Base-by-base conservation (phyloP, 305 asterid species). In the Fraxinus latifolia region DNA sequence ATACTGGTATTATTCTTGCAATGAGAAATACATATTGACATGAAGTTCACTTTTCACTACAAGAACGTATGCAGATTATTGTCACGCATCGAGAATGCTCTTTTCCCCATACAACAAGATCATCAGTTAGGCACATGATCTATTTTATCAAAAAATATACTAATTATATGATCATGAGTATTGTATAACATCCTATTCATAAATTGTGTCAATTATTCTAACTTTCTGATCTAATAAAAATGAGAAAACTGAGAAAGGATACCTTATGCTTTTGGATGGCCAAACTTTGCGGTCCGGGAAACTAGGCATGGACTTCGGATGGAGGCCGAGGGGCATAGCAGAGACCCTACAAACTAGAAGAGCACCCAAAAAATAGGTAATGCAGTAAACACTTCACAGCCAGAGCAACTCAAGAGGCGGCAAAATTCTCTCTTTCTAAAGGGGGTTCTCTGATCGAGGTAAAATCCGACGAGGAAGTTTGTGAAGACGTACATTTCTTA, bases 401-500 rank as follows among this genome's bases (percentile, higher is more conserved):
- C 21, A 31, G 33, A 70, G 42, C 12, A 14, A 25, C 80, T 70
- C 76, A 78, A 31, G 37, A 70, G 75, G 42, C 42, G 44, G 44
- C 75, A 31, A 70, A 70, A 70, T 29, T 70, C 25, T 3, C 47
- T 21, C 32, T 87, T 90, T 81, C 73, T 86, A 14, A 14, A 75
- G 12, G 65, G 92, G 90, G 1, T 0, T 21, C 91, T 5, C 7
- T 5, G 1, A 89, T 94, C 0, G 97, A 94, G 82, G 94, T 92
- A 6, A 83, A 83, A 21, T 77, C 92, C 1, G 87, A 89, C 80
- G 94, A 91, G 86, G 89, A 89, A 44, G 95, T 82, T 65, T 90
- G 87, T 87, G 79, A 36, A 6, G 88, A 87, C 8, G 91, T 86
- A 7, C 89, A 81, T 83, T 90, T 89, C 70, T 76, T 79, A 3